A percentile compares a stretch with the other conserved stretches of the same genome.
These are phyloP conservation scores for Aspergillus persii DNA, from an alignment of 2,329 filamentous ascomycete species.

Conservation along the genomic window DNA sequence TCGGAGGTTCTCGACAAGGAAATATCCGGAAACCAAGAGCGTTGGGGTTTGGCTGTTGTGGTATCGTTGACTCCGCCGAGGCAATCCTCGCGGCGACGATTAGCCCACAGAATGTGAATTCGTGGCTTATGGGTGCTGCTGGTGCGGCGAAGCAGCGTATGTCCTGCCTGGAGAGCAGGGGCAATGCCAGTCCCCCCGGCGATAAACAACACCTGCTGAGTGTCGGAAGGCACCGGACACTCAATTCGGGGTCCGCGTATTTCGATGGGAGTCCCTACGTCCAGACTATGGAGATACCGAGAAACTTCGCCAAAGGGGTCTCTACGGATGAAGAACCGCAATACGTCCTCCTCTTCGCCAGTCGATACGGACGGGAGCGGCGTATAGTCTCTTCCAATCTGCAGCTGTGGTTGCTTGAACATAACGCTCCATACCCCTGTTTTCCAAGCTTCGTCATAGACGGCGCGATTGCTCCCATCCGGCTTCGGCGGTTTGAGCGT, in stretches of 20 bases:
- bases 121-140: slow-evolving; percentile 32
- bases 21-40: slow-evolving; percentile 32
- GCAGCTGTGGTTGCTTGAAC: slow-evolving; percentile 89
- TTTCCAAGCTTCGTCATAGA: slow-evolving; percentile 52
- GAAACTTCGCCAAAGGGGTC: slow-evolving; percentile 83
- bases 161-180: slow-evolving; percentile 77
- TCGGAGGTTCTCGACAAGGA: slow-evolving; percentile 17
- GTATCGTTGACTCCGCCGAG: slow-evolving; percentile 57
- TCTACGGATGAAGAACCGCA: slow-evolving; percentile 76
- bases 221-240: slow-evolving; percentile 57
- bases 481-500: slow-evolving; percentile 38
- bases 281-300: slow-evolving; percentile 68
- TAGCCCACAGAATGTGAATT: slow-evolving; percentile 82
- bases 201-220: slow-evolving; percentile 70
- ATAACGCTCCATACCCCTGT: slow-evolving; percentile 82
- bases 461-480: slow-evolving; percentile 31
- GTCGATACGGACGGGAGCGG: slow-evolving; percentile 58
- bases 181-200: slow-evolving; percentile 92
- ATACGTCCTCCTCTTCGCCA: slow-evolving; percentile 36
- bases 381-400: slow-evolving; percentile 90
- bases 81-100: slow-evolving; percentile 64
- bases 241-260: slow-evolving; percentile 77
- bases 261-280: slow-evolving; percentile 63
- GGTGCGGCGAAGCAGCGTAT: slow-evolving; percentile 51
- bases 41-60: slow-evolving; percentile 9